phyloP scores from a whole-genome alignment of 2,329 filamentous ascomycete genomes.

The Monilinia vaccinii-corymbosi region DNA sequence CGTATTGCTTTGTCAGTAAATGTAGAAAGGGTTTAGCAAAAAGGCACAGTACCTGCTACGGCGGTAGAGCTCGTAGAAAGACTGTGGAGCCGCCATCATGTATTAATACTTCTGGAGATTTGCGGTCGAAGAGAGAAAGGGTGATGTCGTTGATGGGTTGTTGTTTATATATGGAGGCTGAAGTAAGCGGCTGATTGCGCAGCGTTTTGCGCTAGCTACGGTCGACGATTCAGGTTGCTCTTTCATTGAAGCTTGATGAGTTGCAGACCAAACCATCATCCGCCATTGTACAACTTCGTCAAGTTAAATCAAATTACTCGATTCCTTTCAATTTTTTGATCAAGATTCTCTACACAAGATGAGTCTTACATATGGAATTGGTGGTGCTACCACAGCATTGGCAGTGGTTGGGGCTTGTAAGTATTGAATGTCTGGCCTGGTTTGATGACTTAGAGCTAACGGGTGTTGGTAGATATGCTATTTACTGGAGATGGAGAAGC shows the following conservation, averaged over 20 bases:
- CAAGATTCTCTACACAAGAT: constrained; percentile 37
- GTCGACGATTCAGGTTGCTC: constrained; percentile 13
- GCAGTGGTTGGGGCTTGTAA: constrained; percentile 71
- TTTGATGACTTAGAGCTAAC: constrained; percentile 20
- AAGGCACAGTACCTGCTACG: constrained; percentile 74
- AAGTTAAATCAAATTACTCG: constrained; percentile 1
- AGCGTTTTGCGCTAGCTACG: constrained; percentile 15
- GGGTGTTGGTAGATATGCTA: constrained; percentile 70
- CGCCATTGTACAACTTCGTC: constrained; percentile 1
- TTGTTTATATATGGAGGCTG: constrained; percentile 14
- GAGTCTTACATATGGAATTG: constrained; percentile 64
- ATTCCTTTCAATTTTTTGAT: not conserved
- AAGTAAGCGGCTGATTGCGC: constrained; percentile 14
- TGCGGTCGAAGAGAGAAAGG: constrained; percentile 12
- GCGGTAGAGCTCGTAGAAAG: constrained; percentile 92
- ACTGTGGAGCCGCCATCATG: constrained; percentile 44
- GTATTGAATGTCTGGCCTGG: constrained; percentile 35
- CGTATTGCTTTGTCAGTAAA: constrained; percentile 25
- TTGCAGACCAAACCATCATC: constrained; percentile 4
- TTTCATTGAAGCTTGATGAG: constrained; percentile 7
- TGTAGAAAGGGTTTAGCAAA: constrained; percentile 22
- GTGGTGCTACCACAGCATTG: constrained; percentile 59
- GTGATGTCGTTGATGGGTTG: constrained; percentile 5
- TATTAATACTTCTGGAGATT: constrained; percentile 10
- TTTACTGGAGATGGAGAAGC: constrained; percentile 93